Evolutionary conservation across 768 basidiomycete genomes (phyloP), one percentile per base, ranked within the genome.

Genomic region (Boletus sp.): DNA sequence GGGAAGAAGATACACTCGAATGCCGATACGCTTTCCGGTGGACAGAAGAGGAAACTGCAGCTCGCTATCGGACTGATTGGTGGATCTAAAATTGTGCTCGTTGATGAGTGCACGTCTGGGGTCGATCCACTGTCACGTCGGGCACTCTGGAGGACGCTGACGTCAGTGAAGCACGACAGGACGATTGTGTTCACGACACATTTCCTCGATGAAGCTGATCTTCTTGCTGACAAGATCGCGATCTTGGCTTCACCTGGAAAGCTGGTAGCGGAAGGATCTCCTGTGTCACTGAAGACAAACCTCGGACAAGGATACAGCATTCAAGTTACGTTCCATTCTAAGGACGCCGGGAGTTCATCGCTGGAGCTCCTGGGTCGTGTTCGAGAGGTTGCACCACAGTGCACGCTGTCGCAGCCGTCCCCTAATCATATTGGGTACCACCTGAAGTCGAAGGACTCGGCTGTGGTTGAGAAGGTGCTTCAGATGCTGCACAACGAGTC

Each of bases 31-130:
- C 77, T 92, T 36, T 86, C 84, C 47, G 90, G 90, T 2, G 90
- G 90, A 8, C 90, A 92, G 74, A 92, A 91, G 74, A 71, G 90
- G 64, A 92, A 92, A 71, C 73, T 92, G 28, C 90, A 92, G 63
- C 75, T 92, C n/a, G 90, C 90, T 1, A 85, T 90, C 62, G 90
- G 90, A 11, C 75, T 92, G 11, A 76, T 90, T 28, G 89, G 89
- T 5, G 89, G 89, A 2, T 90, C 89, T 0, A 83, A 82, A 65
- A 83, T 85, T 56, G 75, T 84, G 33, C 75, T 83, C n/a, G 81
- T 84, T 10, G 84, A 85, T 61, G 84, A 86, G 67, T 87, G 86
- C 65, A 91, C 89, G 2, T 90, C 87, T 24, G 90, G 90, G 3
- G 86, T 93, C 11, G 90, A 93, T 67, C 90, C 90, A 3, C 71